Conservation (phyloP, 306 rosid genomes). For the Acacia acuminata region DNA sequence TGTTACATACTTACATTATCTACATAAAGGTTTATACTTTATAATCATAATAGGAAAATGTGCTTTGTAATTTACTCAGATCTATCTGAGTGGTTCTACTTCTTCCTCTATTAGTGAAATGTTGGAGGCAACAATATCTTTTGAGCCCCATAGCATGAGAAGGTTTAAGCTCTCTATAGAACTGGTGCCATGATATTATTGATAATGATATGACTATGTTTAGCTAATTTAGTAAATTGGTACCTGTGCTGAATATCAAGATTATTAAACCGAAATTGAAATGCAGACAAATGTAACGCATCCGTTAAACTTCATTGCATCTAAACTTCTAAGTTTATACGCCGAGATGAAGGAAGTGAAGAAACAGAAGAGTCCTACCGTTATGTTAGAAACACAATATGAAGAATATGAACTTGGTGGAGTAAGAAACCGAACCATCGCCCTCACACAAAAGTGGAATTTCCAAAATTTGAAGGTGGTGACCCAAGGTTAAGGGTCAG, state of each 20-base stretch:
- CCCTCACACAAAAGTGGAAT: too few species aligned
- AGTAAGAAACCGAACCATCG: too few species aligned
- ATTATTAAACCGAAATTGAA: too few species aligned
- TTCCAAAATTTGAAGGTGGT: too few species aligned
- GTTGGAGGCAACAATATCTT: constrained; percentile 20
- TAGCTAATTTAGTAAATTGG: neutral
- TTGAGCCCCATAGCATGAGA: neutral
- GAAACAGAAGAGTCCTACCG: too few species aligned
- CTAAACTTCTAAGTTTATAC: too few species aligned
- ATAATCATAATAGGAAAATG: constrained; percentile 12
- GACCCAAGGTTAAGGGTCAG: too few species aligned
- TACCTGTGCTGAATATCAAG: constrained; percentile 16
- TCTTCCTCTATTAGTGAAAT: constrained; percentile 17
- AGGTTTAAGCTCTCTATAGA: neutral
- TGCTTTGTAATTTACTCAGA: neutral
- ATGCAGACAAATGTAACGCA: too few species aligned
- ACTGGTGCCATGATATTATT: neutral
- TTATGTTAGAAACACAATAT: too few species aligned
- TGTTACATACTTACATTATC: neutral
- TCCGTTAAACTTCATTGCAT: too few species aligned
- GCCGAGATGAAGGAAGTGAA: too few species aligned
- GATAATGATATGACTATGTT: neutral
- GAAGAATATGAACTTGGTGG: too few species aligned
- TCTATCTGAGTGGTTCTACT: neutral
- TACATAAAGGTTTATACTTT: constrained; percentile 23